A percentile compares a stretch with the other conserved stretches of the same genome.
These are phyloP conservation scores for Eucalyptus lansdowneana DNA, from an alignment of 345 rosid species.

Conservation along the genomic window DNA sequence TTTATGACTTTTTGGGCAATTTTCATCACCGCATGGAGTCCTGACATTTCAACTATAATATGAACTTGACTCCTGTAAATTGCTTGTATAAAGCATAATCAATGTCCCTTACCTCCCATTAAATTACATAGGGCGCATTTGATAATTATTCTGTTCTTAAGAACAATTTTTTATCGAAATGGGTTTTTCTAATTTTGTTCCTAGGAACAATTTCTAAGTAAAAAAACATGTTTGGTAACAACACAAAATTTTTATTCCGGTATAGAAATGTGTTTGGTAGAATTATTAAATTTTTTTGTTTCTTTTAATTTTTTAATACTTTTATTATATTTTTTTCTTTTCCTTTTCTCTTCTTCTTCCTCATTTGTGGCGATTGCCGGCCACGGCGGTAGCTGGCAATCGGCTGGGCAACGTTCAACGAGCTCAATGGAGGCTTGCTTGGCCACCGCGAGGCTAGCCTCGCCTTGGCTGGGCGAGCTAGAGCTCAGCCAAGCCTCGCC, in stretches of 20 bases:
- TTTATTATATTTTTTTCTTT: no score
- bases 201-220: no score
- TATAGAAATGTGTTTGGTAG: no score
- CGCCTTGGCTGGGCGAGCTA: no score
- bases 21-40: accelerated
- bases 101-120: background rate
- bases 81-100: background rate
- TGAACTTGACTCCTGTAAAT: background rate
- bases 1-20: background rate
- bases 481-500: no score
- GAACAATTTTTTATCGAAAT: no score
- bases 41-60: background rate
- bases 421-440: accelerated
- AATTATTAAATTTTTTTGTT: no score
- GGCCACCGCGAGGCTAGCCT: no score
- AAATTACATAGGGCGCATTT: background rate
- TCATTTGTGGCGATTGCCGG: accelerated
- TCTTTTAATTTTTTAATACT: no score
- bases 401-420: accelerated
- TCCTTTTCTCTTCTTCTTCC: no score
- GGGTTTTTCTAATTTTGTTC: no score
- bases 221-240: accelerated
- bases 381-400: accelerated
- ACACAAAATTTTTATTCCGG: accelerated
- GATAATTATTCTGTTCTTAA: accelerated